phyloP scores from a whole-genome alignment of 768 basidiomycete species.

The Stropharia rugosoannulata region DNA sequence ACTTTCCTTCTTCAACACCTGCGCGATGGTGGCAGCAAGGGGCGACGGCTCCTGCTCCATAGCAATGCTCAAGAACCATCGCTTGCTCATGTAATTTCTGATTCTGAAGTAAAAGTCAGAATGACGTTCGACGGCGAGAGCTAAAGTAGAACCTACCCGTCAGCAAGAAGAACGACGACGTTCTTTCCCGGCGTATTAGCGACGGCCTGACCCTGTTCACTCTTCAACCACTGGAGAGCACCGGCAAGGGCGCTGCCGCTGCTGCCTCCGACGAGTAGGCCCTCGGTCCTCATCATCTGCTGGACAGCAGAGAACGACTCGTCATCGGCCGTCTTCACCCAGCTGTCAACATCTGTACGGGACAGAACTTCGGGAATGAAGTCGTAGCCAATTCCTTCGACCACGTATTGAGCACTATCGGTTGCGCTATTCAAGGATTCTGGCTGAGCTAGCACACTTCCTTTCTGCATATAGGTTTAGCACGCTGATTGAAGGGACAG shows the following conservation, averaged over 20 bases:
- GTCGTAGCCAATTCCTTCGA: constrained; percentile 98
- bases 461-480: constrained; percentile 49
- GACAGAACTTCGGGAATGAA: constrained; percentile 88
- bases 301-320: constrained; percentile 79
- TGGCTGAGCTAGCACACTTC: constrained; percentile 83
- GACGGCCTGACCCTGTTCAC: constrained; percentile 59
- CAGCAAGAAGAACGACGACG: constrained; percentile 86
- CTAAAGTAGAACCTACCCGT: constrained; percentile 63
- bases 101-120: constrained; percentile 46
- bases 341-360: constrained; percentile 65
- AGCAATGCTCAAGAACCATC: constrained; percentile 82
- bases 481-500: not conserved
- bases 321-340: constrained; percentile 85
- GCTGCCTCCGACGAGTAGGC: constrained; percentile 90
- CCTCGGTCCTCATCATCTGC: constrained; percentile 79
- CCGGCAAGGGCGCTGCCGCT: constrained; percentile 85
- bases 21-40: constrained; percentile 45
- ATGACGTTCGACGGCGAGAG: not conserved
- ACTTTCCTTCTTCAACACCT: constrained; percentile 21
- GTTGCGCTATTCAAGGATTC: constrained; percentile 57
- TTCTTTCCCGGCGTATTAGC: constrained; percentile 75
- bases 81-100: constrained; percentile 92
- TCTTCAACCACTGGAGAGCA: constrained; percentile 75
- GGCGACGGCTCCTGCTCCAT: constrained; percentile 53
- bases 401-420: constrained; percentile 58